A percentile compares a stretch with the other conserved stretches of the same genome.
These are phyloP conservation scores for Dipodascus geniculatus DNA, from an alignment of 805 yeast species.

Conservation along the genomic window DNA sequence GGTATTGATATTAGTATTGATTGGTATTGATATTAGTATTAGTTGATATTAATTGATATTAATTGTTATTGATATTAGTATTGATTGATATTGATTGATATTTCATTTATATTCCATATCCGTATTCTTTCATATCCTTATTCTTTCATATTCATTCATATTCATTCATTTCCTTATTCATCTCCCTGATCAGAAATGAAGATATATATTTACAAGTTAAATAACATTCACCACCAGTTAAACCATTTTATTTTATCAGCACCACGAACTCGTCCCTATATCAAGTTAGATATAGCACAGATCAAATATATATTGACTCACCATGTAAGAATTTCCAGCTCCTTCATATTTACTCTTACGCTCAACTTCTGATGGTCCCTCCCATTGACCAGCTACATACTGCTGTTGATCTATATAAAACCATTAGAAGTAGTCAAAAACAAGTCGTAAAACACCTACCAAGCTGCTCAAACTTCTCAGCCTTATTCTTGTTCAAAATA, in stretches of 20 bases:
- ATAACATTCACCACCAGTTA: background rate
- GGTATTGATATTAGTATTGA: no score
- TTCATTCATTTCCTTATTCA: no score
- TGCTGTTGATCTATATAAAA: conserved; percentile 8
- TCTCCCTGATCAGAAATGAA: conserved; percentile 2
- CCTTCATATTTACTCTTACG: conserved; percentile 27
- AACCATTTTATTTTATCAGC: conserved; percentile 6
- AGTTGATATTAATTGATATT: no score
- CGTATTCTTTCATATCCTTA: no score
- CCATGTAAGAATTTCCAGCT: conserved; percentile 26
- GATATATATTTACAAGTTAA: background rate
- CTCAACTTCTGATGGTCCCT: conserved; percentile 19
- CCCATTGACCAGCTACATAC: conserved; percentile 23
- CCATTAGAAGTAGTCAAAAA: background rate
- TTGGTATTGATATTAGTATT: no score
- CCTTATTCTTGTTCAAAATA: conserved; percentile 5
- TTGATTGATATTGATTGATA: no score
- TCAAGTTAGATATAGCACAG: background rate
- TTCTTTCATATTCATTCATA: no score
- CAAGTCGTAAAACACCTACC: background rate
- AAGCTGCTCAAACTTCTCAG: conserved; percentile 1
- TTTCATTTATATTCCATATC: no score
- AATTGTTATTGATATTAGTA: no score
- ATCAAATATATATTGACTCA: conserved; percentile 4
- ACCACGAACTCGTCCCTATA: conserved; percentile 16